Base-by-base conservation (phyloP, 176 grass and related monocot species). In the Dendrocalamus sinicus region DNA sequence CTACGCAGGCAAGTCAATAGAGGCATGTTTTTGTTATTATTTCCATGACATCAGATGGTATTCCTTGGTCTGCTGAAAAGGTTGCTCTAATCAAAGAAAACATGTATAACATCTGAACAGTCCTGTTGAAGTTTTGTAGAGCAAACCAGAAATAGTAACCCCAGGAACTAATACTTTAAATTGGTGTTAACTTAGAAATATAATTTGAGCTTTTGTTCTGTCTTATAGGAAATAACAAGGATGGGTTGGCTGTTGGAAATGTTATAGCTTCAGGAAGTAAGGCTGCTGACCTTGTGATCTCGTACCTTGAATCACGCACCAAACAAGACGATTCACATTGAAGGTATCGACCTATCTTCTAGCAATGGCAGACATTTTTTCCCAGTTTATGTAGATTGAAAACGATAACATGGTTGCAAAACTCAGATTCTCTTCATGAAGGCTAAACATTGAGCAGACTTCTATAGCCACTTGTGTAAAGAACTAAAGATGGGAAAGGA, bases 181-280 rank as follows among this genome's bases (percentile, higher is more conserved):
- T 59, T 73, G 28, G 52, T 65, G 12, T 65, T 84, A 43, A 17
- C 15, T 63, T 51, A 19, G 44, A n/a, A 19, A 20, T 23, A 73
- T 80, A 40, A 87, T 77, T 50, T 62, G 46, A 71, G 3, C 78
- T 82, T 82, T 68, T 78, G 53, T 73, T 70, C 40, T 50, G 26
- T 90, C 67, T 78, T 83, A 15, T 63, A 99, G 96, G 96, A 90
- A 99, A 99, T 87, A 89, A 99, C 84, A 91, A 90, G 86, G 96
- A 96, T 83, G 96, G 93, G 28, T 68, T 99, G 72, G 90, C 96
- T 79, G 90, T 99, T 81, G 96, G 96, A 53, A 96, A 89, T 81
- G 91, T 90, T 37, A 96, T 96, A 85, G 88, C 91, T 80, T 99
- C 93, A 57, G 96, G 96, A 89, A 89, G 68, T 74, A 99, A 90